Percentiles rank a stretch among this genome's conserved stretches.
Conservation (phyloP, 495 filamentous ascomycete species). For the Penicillium longicatenatum region DNA sequence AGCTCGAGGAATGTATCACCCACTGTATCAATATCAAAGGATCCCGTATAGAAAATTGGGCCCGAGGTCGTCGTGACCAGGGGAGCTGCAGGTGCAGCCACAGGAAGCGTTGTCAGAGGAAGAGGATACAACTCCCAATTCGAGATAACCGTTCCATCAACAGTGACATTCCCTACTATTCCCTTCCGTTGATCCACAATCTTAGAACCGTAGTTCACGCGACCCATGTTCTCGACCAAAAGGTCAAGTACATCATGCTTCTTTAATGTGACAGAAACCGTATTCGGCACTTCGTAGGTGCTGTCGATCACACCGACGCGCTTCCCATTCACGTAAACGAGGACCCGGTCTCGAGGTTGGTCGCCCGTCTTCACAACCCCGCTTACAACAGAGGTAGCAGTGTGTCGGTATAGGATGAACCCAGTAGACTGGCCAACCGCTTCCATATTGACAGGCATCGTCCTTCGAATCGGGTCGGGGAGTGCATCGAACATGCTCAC, state of each 20-base stretch:
- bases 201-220: constrained; percentile 45
- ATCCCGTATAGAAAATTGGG: constrained; percentile 45
- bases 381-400: constrained; percentile 17
- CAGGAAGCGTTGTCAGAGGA: constrained; percentile 28
- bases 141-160: constrained; percentile 29
- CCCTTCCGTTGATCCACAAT: constrained; percentile 48
- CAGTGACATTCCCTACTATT: constrained; percentile 45
- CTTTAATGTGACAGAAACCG: constrained; percentile 32
- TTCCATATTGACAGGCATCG: constrained; percentile 43
- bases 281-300: constrained; percentile 36
- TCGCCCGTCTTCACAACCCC: constrained; percentile 41
- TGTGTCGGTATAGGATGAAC: constrained; percentile 44
- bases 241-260: constrained; percentile 42
- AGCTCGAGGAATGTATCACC: constrained; percentile 46
- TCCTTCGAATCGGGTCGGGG: constrained; percentile 18
- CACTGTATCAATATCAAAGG: constrained; percentile 31
- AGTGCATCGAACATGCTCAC: constrained; percentile 32
- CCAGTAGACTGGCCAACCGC: constrained; percentile 43
- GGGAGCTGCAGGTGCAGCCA: constrained; percentile 10
- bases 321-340: constrained; percentile 46
- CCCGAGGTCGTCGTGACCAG: constrained; percentile 6
- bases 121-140: constrained; percentile 45
- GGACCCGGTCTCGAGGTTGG: constrained; percentile 41
- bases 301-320: constrained; percentile 45
- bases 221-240: constrained; percentile 49